These are phyloP conservation scores for Skeletonema marinoi DNA, from an alignment of 108 stramenopile genomes.

Conservation along the genomic window DNA sequence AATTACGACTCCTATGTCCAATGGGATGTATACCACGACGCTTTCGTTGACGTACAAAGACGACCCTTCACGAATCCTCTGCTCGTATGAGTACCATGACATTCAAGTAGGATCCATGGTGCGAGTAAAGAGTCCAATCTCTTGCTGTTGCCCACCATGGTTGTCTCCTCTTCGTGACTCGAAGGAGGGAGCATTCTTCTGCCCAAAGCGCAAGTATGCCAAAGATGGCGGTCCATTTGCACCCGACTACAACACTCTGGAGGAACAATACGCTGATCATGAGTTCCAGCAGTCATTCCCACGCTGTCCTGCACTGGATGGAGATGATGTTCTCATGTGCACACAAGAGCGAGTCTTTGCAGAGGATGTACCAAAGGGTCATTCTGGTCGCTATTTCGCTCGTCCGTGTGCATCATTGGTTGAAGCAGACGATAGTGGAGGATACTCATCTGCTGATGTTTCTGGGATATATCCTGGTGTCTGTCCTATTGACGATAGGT, in stretches of 20 bases:
- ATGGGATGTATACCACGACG: slow-evolving; percentile 50
- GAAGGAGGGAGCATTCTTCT: slow-evolving; percentile 44
- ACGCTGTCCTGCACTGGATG: slow-evolving; percentile 44
- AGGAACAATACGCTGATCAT: slow-evolving; percentile 33
- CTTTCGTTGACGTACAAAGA: slow-evolving; percentile 49
- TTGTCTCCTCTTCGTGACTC: slow-evolving; percentile 20
- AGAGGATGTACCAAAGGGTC: slow-evolving; percentile 13
- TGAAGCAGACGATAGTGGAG: slow-evolving; percentile 23
- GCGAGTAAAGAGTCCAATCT: slow-evolving; percentile 14
- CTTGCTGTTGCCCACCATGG: slow-evolving; percentile 51
- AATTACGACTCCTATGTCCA: slow-evolving; percentile 26
- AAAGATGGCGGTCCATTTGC: slow-evolving; percentile 48
- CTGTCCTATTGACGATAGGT: slow-evolving; percentile 35
- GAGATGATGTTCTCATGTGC: slow-evolving; percentile 46
- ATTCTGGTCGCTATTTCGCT: slow-evolving; percentile 25
- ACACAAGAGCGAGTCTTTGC: slow-evolving; percentile 30
- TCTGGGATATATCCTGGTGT: slow-evolving; percentile 30
- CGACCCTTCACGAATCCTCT: slow-evolving; percentile 42
- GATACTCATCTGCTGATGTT: slow-evolving; percentile 31
- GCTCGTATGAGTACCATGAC: slow-evolving; percentile 51
- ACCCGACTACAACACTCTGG: slow-evolving; percentile 12
- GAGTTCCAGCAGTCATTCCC: slow-evolving; percentile 33
- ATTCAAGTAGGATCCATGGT: slow-evolving; percentile 46
- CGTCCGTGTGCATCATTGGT: slow-evolving; percentile 24
- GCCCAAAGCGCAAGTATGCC: slow-evolving; percentile 34